Conservation (phyloP, 805 yeast species). For the Phaffomyces antillensis region DNA sequence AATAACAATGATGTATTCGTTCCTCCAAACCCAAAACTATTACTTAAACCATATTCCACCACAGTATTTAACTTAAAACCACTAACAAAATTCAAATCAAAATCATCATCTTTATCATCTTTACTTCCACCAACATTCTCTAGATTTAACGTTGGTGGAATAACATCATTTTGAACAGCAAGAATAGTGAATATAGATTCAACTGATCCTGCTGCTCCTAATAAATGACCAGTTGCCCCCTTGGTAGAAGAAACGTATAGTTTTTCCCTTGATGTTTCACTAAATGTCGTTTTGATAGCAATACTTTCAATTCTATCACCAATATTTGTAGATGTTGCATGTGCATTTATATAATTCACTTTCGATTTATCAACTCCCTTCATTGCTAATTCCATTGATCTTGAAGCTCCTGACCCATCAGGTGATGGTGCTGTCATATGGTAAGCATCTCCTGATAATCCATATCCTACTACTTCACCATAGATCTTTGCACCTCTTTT, state of each 20-base stretch:
- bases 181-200: conserved; percentile 78
- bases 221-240: conserved; percentile 87
- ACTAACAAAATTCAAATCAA: conserved; percentile 49
- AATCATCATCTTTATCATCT: conserved; percentile 30
- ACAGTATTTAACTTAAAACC: conserved; percentile 35
- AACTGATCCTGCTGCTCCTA: conserved; percentile 95
- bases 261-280: conserved; percentile 21
- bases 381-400: conserved; percentile 78
- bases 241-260: conserved; percentile 73
- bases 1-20: conserved; percentile 74
- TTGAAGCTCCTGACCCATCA: conserved; percentile 75
- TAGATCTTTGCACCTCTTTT: conserved; percentile 59
- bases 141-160: conserved; percentile 83
- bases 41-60: conserved; percentile 61
- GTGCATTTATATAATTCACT: conserved; percentile 85
- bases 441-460: conserved; percentile 83
- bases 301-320: conserved; percentile 86
- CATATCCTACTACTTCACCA: conserved; percentile 83
- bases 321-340: conserved; percentile 86
- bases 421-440: conserved; percentile 90
- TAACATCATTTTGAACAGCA: conserved; percentile 45
- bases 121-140: conserved; percentile 42
- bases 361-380: conserved; percentile 36
- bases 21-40: conserved; percentile 98
- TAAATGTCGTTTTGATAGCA: conserved; percentile 59